These are phyloP conservation scores for Diplodia mutila DNA, from an alignment of 2,329 filamentous ascomycete genomes.

Conservation along the genomic window DNA sequence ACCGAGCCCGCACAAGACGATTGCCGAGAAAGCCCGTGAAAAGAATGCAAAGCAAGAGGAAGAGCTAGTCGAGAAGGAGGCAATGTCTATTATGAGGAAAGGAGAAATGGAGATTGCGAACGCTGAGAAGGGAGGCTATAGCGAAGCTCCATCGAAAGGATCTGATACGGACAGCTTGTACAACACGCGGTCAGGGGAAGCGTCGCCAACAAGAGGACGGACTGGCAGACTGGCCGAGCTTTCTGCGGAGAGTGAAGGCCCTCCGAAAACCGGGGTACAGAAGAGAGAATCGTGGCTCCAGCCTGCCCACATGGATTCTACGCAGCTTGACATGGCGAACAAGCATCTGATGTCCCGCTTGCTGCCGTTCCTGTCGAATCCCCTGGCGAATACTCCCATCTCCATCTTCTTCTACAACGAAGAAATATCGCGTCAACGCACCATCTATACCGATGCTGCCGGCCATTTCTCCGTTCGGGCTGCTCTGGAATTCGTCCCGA, in stretches of 20 bases:
- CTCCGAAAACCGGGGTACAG: conserved; percentile 43
- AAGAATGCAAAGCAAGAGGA: conserved; percentile 60
- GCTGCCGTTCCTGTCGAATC: conserved; percentile 86
- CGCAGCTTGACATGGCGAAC: conserved; percentile 80
- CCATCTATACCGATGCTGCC: conserved; percentile 81
- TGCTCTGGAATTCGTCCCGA: conserved; percentile 86
- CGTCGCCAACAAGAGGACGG: conserved; percentile 30
- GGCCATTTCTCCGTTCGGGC: conserved; percentile 86
- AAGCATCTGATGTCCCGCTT: conserved; percentile 85
- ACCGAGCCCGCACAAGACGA: conserved; percentile 46
- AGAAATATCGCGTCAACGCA: conserved; percentile 77
- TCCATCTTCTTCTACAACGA: conserved; percentile 97
- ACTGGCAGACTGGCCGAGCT: conserved; percentile 26
- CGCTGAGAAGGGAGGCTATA: conserved; percentile 74
- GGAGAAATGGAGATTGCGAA: conserved; percentile 73
- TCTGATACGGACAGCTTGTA: conserved; percentile 47
- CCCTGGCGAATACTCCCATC: conserved; percentile 75
- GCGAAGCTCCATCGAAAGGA: conserved; percentile 62
- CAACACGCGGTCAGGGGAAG: conserved; percentile 40
- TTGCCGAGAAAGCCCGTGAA: conserved; percentile 47
- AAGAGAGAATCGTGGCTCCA: conserved; percentile 56
- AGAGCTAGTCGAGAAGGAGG: conserved; percentile 73
- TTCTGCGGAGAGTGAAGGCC: conserved; percentile 28
- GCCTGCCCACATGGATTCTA: conserved; percentile 68
- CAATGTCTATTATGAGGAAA: conserved; percentile 72